Conservation (phyloP, 768 basidiomycete genomes). For the Sporobolomyces phaffii region DNA sequence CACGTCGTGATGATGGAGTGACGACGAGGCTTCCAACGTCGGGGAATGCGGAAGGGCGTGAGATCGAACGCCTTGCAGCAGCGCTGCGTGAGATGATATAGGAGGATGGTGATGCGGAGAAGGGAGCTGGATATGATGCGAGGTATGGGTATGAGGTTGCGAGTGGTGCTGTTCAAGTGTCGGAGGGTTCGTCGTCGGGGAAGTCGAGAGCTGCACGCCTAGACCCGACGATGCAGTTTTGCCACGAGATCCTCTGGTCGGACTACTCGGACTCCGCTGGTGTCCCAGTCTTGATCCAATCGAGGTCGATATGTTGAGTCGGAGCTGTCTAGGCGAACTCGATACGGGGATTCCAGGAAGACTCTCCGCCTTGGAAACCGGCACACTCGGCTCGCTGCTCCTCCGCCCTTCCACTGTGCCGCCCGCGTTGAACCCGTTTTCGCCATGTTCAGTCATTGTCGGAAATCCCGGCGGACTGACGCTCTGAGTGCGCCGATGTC, state of each 20-base stretch:
- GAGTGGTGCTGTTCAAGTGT: neutral
- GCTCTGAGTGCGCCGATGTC: slow-evolving; percentile 34
- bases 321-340: neutral
- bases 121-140: neutral
- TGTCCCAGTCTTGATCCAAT: neutral
- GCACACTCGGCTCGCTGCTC: neutral
- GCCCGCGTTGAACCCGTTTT: neutral
- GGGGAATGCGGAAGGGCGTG: slow-evolving; percentile 31
- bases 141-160: neutral
- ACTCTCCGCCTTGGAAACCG: neutral
- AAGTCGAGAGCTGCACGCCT: neutral
- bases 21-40: neutral
- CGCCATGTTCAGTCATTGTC: neutral
- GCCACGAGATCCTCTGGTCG: neutral
- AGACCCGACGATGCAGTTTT: neutral
- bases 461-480: slow-evolving; percentile 33
- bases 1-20: neutral
- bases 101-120: neutral
- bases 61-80: slow-evolving; percentile 30
- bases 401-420: neutral
- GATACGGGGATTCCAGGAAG: no score
- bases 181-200: neutral
- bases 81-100: slow-evolving; percentile 18
- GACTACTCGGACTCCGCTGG: slow-evolving; percentile 1
- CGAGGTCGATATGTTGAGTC: neutral